Conservation (phyloP, 1,284 basidiomycete genomes). For the Hortiboletus rubellus region DNA sequence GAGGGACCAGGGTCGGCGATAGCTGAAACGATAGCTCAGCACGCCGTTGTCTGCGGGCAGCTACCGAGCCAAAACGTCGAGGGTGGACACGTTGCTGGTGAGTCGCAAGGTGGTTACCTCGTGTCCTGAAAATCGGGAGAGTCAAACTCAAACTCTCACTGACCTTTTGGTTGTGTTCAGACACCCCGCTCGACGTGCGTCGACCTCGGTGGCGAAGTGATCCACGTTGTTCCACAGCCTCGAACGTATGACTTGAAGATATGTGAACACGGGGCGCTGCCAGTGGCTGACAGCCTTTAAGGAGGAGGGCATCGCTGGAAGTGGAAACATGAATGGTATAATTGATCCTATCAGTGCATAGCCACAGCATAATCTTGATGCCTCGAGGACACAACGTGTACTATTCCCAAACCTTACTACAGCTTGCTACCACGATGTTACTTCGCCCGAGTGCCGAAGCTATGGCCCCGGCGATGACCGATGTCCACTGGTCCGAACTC, state of each 20-base stretch:
- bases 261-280: conserved; percentile 8
- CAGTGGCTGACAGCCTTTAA: not conserved
- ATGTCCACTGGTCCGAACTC: not conserved
- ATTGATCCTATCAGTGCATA: conserved; percentile 6
- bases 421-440: not conserved
- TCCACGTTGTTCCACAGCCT: conserved; percentile 4
- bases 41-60: not conserved
- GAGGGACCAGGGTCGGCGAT: not conserved
- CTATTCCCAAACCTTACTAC: not conserved
- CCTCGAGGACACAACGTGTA: conserved; percentile 30
- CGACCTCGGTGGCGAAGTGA: not conserved
- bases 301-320: not conserved
- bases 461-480: not conserved
- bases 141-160: conserved; percentile 1
- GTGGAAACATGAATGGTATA: not conserved
- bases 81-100: conserved; percentile 12
- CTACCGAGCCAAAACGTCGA: conserved; percentile 3
- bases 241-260: not conserved
- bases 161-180: not conserved
- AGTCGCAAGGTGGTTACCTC: conserved; percentile 15
- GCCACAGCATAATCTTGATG: conserved; percentile 16
- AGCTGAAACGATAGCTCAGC: conserved; percentile 6
- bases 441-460: not conserved
- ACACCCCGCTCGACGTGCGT: conserved; percentile 1
- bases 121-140: conserved; percentile 17